phyloP scores from a whole-genome alignment of 2,329 filamentous ascomycete genomes.

The Fusarium protoensiforme region DNA sequence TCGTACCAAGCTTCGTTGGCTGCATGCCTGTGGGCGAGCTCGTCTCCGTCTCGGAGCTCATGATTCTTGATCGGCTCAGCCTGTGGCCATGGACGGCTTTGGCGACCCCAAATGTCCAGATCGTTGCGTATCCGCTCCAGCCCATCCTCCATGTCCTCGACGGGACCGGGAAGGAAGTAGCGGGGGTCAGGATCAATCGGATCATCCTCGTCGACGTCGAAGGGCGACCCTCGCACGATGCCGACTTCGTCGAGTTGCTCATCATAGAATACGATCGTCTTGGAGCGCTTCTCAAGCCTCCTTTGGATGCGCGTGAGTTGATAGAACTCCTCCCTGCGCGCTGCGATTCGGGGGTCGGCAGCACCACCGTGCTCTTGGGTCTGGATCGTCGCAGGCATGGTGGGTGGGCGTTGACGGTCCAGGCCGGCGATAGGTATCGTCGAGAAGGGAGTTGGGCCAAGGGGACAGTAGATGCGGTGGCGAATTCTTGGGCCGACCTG shows the following conservation, averaged over 20 bases:
- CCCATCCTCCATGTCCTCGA: neutral
- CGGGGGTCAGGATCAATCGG: slow-evolving; percentile 20
- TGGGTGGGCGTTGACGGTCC: no score
- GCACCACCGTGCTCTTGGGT: neutral
- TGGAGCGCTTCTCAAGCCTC: neutral
- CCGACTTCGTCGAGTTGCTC: neutral
- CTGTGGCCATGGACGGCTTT: neutral
- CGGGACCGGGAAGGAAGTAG: slow-evolving; percentile 14
- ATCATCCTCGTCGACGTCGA: slow-evolving; percentile 23
- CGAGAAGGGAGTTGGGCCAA: neutral
- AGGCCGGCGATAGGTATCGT: no score
- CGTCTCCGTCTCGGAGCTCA: neutral
- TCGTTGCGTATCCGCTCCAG: neutral
- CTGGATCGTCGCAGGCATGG: neutral
- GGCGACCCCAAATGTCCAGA: neutral
- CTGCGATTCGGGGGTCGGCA: neutral
- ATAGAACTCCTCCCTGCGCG: neutral
- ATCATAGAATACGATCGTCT: neutral
- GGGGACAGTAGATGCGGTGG: neutral
- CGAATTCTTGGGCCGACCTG: no score
- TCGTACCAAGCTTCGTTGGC: neutral
- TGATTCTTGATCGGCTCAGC: neutral
- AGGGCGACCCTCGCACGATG: slow-evolving; percentile 4
- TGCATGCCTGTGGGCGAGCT: neutral
- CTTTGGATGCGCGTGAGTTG: neutral